phyloP scores from a whole-genome alignment of 2,329 filamentous ascomycete species.

The Aspergillus sp. region DNA sequence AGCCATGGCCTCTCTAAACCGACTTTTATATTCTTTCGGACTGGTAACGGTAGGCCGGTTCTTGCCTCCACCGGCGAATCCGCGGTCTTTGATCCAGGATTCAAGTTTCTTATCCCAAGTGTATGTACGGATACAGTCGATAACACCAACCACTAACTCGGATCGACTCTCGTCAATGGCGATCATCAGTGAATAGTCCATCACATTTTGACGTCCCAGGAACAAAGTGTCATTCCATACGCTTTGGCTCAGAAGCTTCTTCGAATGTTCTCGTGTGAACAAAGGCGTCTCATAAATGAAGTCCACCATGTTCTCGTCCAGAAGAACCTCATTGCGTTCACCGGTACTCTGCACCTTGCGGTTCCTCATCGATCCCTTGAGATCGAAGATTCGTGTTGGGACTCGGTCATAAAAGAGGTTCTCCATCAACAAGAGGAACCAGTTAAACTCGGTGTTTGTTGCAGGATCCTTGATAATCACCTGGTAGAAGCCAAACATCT shows the following conservation, averaged over 20 bases:
- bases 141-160: conserved; percentile 94
- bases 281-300: conserved; percentile 97
- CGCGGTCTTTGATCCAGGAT: conserved; percentile 98
- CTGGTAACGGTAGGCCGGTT: conserved; percentile 91
- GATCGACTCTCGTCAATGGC: conserved; percentile 88
- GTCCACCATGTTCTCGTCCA: conserved; percentile 98
- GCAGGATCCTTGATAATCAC: conserved; percentile 93
- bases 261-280: conserved; percentile 92
- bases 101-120: conserved; percentile 99
- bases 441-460: conserved; percentile 90
- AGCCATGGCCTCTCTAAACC: conserved; percentile 95
- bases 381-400: conserved; percentile 86
- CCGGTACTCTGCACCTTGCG: conserved; percentile 95
- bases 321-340: conserved; percentile 90
- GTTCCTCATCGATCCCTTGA: conserved; percentile 98
- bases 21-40: conserved; percentile 94
- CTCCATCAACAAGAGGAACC: conserved; percentile 93
- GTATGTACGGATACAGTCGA: conserved; percentile 97
- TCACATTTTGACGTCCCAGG: conserved; percentile 90
- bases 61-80: conserved; percentile 75
- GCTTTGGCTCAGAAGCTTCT: conserved; percentile 84
- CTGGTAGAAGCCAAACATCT: conserved; percentile 98
- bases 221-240: conserved; percentile 99
- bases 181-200: conserved; percentile 99
- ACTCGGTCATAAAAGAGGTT: conserved; percentile 95